phyloP scores from a whole-genome alignment of 345 rosid genomes.

The Arabis alpina region DNA sequence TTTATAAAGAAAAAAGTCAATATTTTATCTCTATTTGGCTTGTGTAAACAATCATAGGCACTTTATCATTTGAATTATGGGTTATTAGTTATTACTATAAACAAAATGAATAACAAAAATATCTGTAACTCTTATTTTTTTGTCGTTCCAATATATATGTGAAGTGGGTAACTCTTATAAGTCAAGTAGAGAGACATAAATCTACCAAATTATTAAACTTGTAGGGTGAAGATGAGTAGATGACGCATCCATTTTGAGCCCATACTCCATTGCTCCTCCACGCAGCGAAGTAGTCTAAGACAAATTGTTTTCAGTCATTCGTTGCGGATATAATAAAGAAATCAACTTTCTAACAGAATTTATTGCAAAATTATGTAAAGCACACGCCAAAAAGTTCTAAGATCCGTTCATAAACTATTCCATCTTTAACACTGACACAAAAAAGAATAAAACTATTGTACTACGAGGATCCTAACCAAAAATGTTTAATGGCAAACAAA shows the following conservation, averaged over 20 bases:
- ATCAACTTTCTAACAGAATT: conserved; percentile 31
- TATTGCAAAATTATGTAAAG: conserved; percentile 35
- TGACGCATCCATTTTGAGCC: conserved; percentile 28
- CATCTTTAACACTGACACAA: neutral
- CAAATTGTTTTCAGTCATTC: neutral
- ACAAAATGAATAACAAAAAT: no score
- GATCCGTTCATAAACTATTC: conserved; percentile 4
- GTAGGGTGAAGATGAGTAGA: conserved; percentile 9
- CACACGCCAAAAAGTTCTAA: conserved; percentile 25
- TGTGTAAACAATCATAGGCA: no score
- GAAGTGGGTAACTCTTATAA: neutral
- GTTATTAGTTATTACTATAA: no score
- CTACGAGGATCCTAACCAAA: no score
- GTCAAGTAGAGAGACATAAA: conserved; percentile 30
- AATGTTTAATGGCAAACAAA: no score
- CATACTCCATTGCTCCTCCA: conserved; percentile 22
- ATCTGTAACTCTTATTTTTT: no score
- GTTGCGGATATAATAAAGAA: conserved; percentile 17
- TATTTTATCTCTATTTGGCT: no score
- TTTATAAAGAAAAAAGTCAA: no score
- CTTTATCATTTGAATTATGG: no score
- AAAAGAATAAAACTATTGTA: no score
- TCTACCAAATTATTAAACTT: neutral
- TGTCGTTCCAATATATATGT: no score
- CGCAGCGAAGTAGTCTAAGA: neutral